Conservation (phyloP, 305 asterid genomes). For the Ajuga reptans region DNA sequence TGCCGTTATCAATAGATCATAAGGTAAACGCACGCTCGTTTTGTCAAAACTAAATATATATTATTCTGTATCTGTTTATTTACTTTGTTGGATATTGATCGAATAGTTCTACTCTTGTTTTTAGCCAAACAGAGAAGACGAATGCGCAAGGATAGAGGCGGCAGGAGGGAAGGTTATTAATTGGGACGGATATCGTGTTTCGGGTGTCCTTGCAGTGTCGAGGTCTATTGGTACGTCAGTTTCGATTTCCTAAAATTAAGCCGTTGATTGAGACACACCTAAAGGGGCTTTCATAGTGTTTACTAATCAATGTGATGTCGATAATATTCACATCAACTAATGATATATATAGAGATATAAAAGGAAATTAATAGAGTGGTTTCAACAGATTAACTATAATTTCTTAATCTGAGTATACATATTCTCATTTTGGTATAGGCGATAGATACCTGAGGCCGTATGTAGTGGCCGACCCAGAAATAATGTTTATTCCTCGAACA, state of each 20-base stretch:
- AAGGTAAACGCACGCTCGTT: constrained; percentile 38
- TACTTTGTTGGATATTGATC: neutral
- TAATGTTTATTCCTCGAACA: constrained; percentile 47
- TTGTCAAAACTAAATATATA: neutral
- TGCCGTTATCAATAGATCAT: constrained; percentile 64
- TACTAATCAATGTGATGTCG: no score
- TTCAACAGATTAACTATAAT: no score
- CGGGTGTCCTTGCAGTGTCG: constrained; percentile 72
- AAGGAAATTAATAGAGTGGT: no score
- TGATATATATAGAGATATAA: no score
- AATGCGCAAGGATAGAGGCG: constrained; percentile 61
- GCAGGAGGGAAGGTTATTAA: constrained; percentile 81
- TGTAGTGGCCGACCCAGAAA: constrained; percentile 69
- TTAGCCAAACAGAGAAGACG: constrained; percentile 78
- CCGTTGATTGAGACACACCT: no score
- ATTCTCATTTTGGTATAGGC: constrained; percentile 31
- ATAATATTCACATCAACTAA: no score
- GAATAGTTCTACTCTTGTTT: neutral
- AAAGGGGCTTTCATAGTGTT: no score
- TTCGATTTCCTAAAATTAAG: neutral
- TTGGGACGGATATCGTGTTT: constrained; percentile 74
- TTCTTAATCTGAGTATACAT: no score
- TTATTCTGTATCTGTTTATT: neutral
- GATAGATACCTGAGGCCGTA: constrained; percentile 76
- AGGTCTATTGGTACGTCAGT: constrained; percentile 71